phyloP scores from a whole-genome alignment of 2,329 filamentous ascomycete species.

The Macrophomina phaseolina region DNA sequence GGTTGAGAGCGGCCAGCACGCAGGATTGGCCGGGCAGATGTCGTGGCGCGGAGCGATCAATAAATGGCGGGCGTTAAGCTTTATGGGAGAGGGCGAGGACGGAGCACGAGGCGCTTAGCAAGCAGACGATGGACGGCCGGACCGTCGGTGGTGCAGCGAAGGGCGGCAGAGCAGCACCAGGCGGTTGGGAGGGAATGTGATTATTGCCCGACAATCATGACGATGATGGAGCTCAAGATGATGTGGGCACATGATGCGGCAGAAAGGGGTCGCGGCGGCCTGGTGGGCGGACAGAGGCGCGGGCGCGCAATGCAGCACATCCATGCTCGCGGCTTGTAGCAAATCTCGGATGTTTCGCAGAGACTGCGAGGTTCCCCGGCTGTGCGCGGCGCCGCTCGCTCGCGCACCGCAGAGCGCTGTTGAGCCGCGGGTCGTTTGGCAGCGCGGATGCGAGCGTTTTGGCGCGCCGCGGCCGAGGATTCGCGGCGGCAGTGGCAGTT shows the following conservation, averaged over 20 bases:
- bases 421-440: neutral
- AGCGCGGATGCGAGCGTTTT: neutral
- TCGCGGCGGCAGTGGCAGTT: conserved; percentile 6
- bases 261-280: conserved; percentile 15
- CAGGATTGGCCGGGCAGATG: conserved; percentile 11
- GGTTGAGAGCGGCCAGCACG: neutral
- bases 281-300: neutral
- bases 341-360: conserved; percentile 24
- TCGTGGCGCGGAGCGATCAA: conserved; percentile 14
- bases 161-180: neutral
- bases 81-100: neutral
- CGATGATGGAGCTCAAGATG: conserved; percentile 11
- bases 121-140: neutral
- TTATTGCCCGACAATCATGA: conserved; percentile 16
- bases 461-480: neutral
- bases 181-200: conserved; percentile 8
- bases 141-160: neutral
- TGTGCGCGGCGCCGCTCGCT: conserved; percentile 10
- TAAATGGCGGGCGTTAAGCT: conserved; percentile 14
- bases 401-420: neutral
- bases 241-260: conserved; percentile 15
- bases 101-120: conserved; percentile 8
- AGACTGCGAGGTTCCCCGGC: conserved; percentile 22
- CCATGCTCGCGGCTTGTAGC: conserved; percentile 16
- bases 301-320: conserved; percentile 13